These are phyloP conservation scores for Cadophora luteo-olivacea DNA, from an alignment of 2,329 filamentous ascomycete species.

Conservation along the genomic window DNA sequence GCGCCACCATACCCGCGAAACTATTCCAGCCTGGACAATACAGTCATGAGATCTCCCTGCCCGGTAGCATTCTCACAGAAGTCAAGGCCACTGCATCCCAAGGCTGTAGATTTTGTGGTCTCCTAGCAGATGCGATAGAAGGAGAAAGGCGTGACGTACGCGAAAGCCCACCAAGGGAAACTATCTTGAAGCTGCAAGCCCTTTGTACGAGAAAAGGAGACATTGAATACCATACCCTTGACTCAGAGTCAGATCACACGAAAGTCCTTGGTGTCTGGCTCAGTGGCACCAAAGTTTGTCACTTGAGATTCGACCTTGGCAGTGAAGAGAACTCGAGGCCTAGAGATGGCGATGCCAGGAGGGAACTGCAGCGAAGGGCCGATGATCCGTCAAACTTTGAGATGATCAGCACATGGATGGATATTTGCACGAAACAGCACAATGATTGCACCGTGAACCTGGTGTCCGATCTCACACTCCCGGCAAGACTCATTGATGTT, in stretches of 20 bases:
- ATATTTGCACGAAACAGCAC: background rate
- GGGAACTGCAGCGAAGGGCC: background rate
- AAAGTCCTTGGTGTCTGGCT: background rate
- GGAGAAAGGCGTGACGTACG: background rate
- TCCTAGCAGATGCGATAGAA: background rate
- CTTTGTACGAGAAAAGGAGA: background rate
- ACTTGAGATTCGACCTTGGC: background rate
- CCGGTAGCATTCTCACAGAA: background rate
- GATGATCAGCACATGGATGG: background rate
- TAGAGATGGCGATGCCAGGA: too few species aligned
- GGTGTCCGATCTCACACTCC: background rate
- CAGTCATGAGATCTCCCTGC: background rate
- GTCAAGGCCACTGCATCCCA: background rate
- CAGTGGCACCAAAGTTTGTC: background rate
- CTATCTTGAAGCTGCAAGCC: background rate
- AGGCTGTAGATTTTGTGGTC: background rate
- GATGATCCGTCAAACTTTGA: constrained; percentile 2
- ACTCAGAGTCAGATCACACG: background rate
- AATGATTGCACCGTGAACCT: background rate
- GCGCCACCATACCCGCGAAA: background rate
- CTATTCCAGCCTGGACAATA: background rate
- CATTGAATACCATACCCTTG: background rate
- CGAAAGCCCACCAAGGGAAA: background rate
- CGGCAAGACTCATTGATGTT: constrained; percentile 1
- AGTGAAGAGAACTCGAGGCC: background rate